Evolutionary conservation across 768 basidiomycete genomes (phyloP).

Genomic region (Leccinellum rugosiceps): DNA sequence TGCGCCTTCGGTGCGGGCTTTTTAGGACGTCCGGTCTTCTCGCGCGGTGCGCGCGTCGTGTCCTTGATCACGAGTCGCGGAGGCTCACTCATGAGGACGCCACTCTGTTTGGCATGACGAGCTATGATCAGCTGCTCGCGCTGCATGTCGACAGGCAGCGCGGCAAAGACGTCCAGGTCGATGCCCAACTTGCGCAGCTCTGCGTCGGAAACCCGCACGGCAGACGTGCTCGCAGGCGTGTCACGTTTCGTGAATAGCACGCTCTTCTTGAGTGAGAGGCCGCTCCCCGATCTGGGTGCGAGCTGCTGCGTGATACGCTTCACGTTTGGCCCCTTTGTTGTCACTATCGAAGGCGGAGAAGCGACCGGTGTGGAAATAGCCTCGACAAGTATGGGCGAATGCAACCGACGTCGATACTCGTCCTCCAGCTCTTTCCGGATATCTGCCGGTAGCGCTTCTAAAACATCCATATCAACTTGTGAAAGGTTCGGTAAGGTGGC

Average conservation of each 20-base stretch:
- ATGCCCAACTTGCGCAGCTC: constrained; percentile 66
- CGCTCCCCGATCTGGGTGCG: constrained; percentile 50
- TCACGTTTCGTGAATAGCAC: constrained; percentile 37
- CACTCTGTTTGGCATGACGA: constrained; percentile 44
- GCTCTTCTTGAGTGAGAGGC: constrained; percentile 37
- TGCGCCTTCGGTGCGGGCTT: constrained; percentile 57
- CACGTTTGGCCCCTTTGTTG: constrained; percentile 41
- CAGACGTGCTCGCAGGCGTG: constrained; percentile 24
- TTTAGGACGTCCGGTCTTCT: constrained; percentile 35
- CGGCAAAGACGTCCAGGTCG: constrained; percentile 67
- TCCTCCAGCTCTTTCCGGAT: constrained; percentile 64
- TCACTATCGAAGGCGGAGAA: constrained; percentile 11
- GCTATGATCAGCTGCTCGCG: constrained; percentile 69
- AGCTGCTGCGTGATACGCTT: constrained; percentile 63
- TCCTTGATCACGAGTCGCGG: constrained; percentile 50
- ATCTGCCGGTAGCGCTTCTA: constrained; percentile 68
- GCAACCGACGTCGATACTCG: constrained; percentile 62
- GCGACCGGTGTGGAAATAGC: not conserved
- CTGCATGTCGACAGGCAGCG: constrained; percentile 64
- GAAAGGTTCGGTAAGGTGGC: constrained; percentile 66
- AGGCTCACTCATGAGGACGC: constrained; percentile 33
- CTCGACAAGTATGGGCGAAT: constrained; percentile 40
- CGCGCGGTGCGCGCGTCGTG: constrained; percentile 23
- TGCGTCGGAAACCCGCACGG: constrained; percentile 46
- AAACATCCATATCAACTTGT: constrained; percentile 69